phyloP scores from a whole-genome alignment of 805 yeast genomes.

The Candida sphagnicola region DNA sequence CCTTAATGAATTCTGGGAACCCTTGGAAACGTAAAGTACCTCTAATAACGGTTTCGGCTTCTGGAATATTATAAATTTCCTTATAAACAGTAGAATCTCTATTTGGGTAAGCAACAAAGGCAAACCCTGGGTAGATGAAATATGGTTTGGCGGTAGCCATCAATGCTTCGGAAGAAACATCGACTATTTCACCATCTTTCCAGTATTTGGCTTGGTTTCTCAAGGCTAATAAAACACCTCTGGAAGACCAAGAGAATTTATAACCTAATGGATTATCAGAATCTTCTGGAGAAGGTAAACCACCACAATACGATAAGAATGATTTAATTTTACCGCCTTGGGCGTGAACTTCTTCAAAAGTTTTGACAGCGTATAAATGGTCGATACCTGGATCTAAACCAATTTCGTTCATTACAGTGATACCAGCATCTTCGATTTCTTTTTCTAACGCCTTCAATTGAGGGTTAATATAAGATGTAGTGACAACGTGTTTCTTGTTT shows the following conservation, averaged over 20 bases:
- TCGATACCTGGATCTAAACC: conserved; percentile 99
- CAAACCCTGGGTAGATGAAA: conserved; percentile 92
- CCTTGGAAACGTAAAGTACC: conserved; percentile 98
- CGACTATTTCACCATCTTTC: conserved; percentile 78
- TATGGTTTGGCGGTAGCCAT: conserved; percentile 95
- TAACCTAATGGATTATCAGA: conserved; percentile 98
- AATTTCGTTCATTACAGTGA: conserved; percentile 96
- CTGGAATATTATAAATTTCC: conserved; percentile 91
- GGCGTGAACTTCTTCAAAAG: conserved; percentile 93
- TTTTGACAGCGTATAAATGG: conserved; percentile 96
- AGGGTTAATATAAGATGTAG: conserved; percentile 96
- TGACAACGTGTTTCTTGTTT: conserved; percentile 78
- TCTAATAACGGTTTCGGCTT: conserved; percentile 94
- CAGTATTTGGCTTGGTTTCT: conserved; percentile 91
- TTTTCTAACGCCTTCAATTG: conserved; percentile 84
- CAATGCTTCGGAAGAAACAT: conserved; percentile 81
- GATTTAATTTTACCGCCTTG: conserved; percentile 90
- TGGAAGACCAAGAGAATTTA: conserved; percentile 98
- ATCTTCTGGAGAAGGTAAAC: conserved; percentile 96
- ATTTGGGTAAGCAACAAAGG: conserved; percentile 95
- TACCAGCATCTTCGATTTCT: conserved; percentile 89
- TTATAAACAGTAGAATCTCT: conserved; percentile 94
- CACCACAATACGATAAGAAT: conserved; percentile 97
- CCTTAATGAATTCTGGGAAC: conserved; percentile 97
- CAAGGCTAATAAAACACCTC: conserved; percentile 94